These are phyloP conservation scores for Saturnispora quitensis DNA, from an alignment of 805 yeast species.

Conservation along the genomic window DNA sequence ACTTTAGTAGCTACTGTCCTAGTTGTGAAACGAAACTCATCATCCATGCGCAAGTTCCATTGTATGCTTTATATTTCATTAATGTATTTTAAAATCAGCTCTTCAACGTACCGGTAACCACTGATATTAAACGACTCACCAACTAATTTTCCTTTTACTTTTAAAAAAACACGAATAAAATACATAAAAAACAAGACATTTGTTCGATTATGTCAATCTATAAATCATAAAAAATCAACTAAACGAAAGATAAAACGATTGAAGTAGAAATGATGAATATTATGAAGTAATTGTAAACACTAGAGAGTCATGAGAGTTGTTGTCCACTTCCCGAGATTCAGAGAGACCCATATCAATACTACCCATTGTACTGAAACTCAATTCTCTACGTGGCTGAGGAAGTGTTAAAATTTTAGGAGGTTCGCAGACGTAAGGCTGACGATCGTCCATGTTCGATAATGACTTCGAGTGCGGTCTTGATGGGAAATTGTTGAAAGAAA, in stretches of 20 bases:
- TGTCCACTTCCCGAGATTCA: not conserved
- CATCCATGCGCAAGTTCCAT: not conserved
- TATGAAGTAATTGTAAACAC: not conserved
- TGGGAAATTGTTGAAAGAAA: not conserved
- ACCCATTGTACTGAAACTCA: not conserved
- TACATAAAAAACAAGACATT: not conserved
- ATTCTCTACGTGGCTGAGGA: slow-evolving; percentile 1
- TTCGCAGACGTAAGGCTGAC: slow-evolving; percentile 9
- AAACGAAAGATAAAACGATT: not conserved
- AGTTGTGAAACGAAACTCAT: not conserved
- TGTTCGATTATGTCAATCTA: not conserved
- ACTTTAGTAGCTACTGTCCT: not conserved
- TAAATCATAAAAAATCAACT: not conserved
- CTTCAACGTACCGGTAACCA: not conserved
- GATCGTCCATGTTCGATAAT: slow-evolving; percentile 27
- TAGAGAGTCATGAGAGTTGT: not conserved
- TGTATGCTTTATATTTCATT: not conserved
- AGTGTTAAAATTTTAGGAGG: slow-evolving; percentile 7
- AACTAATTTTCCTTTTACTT: not conserved
- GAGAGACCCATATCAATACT: not conserved
- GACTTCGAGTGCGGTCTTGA: slow-evolving; percentile 33
- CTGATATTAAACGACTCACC: not conserved
- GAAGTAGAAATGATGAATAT: not conserved
- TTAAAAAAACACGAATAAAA: slow-evolving; percentile 7
- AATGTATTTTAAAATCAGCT: not conserved